Conservation (phyloP, 306 rosid genomes). For the Fagus crenata region DNA sequence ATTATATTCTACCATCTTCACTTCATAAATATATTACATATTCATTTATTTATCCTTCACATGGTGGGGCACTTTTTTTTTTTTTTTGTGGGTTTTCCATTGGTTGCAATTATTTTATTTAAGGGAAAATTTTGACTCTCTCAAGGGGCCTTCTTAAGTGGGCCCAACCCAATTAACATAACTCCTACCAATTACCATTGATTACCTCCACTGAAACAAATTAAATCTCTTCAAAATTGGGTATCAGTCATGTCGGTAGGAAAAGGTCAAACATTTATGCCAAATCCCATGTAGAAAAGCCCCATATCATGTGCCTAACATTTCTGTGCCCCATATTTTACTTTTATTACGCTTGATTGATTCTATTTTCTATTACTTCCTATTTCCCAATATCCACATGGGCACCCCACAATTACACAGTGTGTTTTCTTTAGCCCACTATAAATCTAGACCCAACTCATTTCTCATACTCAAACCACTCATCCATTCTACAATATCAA, state of each 20-base stretch:
- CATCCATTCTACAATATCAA: not conserved
- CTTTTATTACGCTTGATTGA: not conserved
- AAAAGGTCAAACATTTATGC: not conserved
- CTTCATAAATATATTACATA: too few species aligned
- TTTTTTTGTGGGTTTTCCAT: too few species aligned
- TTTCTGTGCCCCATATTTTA: not conserved
- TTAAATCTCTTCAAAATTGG: not conserved
- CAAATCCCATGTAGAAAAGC: not conserved
- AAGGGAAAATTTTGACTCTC: too few species aligned
- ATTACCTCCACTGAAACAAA: too few species aligned
- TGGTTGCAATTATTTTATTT: too few species aligned
- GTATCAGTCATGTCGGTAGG: constrained; percentile 6
- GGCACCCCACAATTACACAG: not conserved
- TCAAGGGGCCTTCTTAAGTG: too few species aligned
- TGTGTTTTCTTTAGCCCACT: not conserved
- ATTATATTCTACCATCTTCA: too few species aligned
- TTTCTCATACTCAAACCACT: not conserved
- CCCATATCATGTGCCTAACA: not conserved
- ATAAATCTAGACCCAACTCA: not conserved
- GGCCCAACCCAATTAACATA: not conserved
- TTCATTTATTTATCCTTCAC: too few species aligned
- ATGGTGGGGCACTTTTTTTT: too few species aligned
- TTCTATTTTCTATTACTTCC: not conserved
- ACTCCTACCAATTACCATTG: too few species aligned
- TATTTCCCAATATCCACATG: not conserved